A percentile compares a stretch with the other conserved stretches of the same genome.
Evolutionary conservation across 176 grass and related monocot species (phyloP).

Genomic region (barley (Hordeum vulgare)): MorexV3_pseudomolecules_assembly NC_058524.1:614564308-614564807

Average conservation of each 20-base stretch:
- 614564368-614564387: not conserved
- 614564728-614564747: conserved; percentile 87
- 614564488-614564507: conserved; percentile 11
- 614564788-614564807: conserved; percentile 75
- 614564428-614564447: not conserved
- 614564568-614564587: conserved; percentile 4
- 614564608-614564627: not conserved
- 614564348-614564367: conserved; percentile 16
- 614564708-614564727: conserved; percentile 79
- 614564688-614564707: conserved; percentile 78
- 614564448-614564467: not conserved
- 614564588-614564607: not conserved
- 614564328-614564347: conserved; percentile 62
- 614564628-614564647: conserved; percentile 55
- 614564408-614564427: not conserved
- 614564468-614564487: conserved; percentile 4
- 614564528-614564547: not conserved
- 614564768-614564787: conserved; percentile 73
- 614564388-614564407: not conserved
- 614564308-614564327: conserved; percentile 83
- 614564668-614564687: conserved; percentile 66
- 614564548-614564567: conserved; percentile 10
- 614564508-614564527: not conserved
- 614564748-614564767: conserved; percentile 53
- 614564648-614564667: conserved; percentile 88